Base-by-base conservation (phyloP, 805 yeast genomes). In the Candida morakotiae region DNA sequence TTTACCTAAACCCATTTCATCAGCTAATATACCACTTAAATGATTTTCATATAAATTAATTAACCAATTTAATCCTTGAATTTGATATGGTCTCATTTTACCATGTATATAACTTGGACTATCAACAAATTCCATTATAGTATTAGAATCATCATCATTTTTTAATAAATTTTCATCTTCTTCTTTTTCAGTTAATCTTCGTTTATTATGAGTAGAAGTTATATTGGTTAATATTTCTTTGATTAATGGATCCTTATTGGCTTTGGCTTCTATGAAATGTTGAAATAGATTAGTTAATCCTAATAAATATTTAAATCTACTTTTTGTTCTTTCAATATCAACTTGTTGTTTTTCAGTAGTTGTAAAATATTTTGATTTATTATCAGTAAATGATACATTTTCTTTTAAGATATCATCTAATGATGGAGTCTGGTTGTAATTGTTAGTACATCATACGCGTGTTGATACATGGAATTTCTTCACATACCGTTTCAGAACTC, bases 1-100 rank as follows among this genome's bases (percentile, higher is more conserved):
- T 55, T 84, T 84, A 48, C 93, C 93, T 43, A 84, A 61, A 1
- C 93, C 93, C 93, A 84, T 84, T 60, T 84, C 93, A 59, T 84
- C 93, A 1, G 93, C 93, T 41, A 84, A 66, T 17, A 84, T 83
- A 42, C 93, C 93, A 1, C 84, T 75, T 31, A 84, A 62, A 42
- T 77, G 75, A 60, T 81, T 82, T 44, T 78, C 82, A 48, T 80
- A 76, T 41, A 84, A 59, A 1, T 83, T 71, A 10, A 83, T 73
- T 48, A 84, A 61, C 94, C 94, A 84, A 55, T 84, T 84, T 43
- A 84, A 64, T 44, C 93, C 94, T 56, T 81, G 88, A 44, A 84
- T 71, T 59, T 84, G 94, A 53, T 84, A 84, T 2, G 83, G 80
- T 49, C 94, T 71, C 40, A 84, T 57, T 28, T 54, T 51, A 29